Base-by-base conservation (phyloP, 2,329 filamentous ascomycete species). In the Lachnellula suecica region DNA sequence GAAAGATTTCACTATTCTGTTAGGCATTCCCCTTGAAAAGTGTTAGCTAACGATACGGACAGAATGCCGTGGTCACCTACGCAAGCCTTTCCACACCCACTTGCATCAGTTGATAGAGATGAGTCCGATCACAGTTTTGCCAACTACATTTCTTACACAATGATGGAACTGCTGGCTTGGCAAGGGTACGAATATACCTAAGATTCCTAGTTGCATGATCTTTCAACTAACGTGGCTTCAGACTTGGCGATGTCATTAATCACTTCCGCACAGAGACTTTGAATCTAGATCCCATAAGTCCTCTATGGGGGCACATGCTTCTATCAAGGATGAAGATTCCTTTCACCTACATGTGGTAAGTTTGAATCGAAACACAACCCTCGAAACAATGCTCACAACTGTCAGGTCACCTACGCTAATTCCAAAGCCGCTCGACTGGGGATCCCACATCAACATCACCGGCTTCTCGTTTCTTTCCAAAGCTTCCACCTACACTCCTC, bases 391-490 rank as follows among this genome's bases (percentile, higher is more conserved):
- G 22, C 29, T 54, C n/a, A 52, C 27, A 23, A 4, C 17, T 47
- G 29, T 29, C 17, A 58, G 61, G 61, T 63, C 61, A 31, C 83
- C 84, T 0, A 77, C 75, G 0, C 71, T 88, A 4, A 79, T 88
- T 1, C 81, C 84, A 0, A 88, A 88, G 58, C 84, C 85, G 0
- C 68, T 73, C 25, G 85, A 88, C 58, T 88, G 85, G 85, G 81
- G 82, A 1, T 73, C 74, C 3, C 79, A 88, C 59, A 82, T 92
- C 52, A 85, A 90, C 62, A 81, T 91, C 17, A 83, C 85, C 5
- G 89, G 89, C 19, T 93, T 92, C 62, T 92, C 91, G 61, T 78
- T 91, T 1, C 85, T 89, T 47, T 72, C 83, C 8, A 83, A 85
- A 19, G 57, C 60, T 10, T 79, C 81, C 4, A 73, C 74, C 1